These are phyloP conservation scores for Ceratocystis diversiconidia DNA, from an alignment of 2,329 filamentous ascomycete genomes.

Conservation along the genomic window DNA sequence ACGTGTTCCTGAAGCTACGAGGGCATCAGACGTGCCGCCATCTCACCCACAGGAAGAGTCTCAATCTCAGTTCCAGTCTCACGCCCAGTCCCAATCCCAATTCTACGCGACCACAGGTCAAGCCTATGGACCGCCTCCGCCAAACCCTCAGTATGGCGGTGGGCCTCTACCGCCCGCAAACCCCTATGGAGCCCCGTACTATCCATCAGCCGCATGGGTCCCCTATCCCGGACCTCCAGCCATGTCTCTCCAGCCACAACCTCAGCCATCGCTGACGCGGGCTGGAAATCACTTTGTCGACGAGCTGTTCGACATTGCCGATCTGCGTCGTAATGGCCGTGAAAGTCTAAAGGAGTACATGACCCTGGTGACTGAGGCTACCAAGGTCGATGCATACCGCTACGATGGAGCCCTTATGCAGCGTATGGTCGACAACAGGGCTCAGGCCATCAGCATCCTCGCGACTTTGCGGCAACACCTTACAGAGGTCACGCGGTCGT, in stretches of 20 bases:
- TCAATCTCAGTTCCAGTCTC: neutral
- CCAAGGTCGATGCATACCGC: conserved; percentile 3
- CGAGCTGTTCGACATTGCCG: conserved; percentile 7
- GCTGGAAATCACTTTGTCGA: neutral
- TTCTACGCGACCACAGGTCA: neutral
- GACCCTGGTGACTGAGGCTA: neutral
- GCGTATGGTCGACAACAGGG: conserved; percentile 2
- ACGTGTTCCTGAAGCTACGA: neutral
- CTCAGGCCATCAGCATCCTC: conserved; percentile 5
- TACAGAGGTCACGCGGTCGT: conserved; percentile 12
- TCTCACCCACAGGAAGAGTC: neutral
- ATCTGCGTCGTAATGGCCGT: conserved; percentile 6
- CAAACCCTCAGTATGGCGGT: neutral
- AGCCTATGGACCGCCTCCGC: neutral
- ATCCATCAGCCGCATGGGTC: neutral
- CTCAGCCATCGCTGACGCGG: neutral
- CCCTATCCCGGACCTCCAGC: neutral
- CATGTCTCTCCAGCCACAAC: neutral
- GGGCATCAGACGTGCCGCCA: neutral
- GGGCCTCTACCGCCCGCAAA: neutral
- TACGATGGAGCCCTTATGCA: conserved; percentile 6
- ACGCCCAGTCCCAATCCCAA: neutral
- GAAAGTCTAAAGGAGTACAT: conserved; percentile 8
- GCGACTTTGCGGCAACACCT: conserved; percentile 13
- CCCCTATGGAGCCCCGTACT: neutral